phyloP scores from a whole-genome alignment of 2,329 filamentous ascomycete genomes.

The Penicillium sp. region DNA sequence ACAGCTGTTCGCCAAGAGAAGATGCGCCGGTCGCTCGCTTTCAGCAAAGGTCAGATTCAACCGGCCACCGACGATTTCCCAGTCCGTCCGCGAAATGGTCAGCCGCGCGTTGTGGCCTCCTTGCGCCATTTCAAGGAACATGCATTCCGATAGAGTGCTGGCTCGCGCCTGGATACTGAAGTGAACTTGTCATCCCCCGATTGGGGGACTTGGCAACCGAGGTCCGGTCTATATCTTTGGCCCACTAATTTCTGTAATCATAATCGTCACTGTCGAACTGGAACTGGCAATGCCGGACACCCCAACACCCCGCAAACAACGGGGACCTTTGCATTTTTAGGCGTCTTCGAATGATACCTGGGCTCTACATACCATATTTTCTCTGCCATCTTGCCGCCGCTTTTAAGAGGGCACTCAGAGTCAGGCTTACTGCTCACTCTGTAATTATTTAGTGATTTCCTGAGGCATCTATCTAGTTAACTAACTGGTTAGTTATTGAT shows the following conservation, averaged over 20 bases:
- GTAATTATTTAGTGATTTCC: too few relatives aligned
- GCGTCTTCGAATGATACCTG: constrained; percentile 11
- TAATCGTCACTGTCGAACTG: constrained; percentile 13
- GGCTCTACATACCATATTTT: not conserved
- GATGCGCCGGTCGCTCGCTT: constrained; percentile 36
- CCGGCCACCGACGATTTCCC: constrained; percentile 33
- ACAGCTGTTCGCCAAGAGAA: constrained; percentile 44
- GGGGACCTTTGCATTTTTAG: constrained; percentile 14
- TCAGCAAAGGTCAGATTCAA: constrained; percentile 33
- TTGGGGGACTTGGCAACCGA: not conserved
- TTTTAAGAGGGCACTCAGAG: too few relatives aligned
- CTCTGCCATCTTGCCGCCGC: too few relatives aligned
- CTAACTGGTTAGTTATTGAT: too few relatives aligned
- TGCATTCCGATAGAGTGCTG: constrained; percentile 26
- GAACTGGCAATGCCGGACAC: not conserved
- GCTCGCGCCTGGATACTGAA: not conserved
- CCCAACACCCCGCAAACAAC: not conserved
- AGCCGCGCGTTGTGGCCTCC: constrained; percentile 31
- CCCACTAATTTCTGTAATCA: constrained; percentile 17
- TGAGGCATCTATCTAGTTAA: too few relatives aligned
- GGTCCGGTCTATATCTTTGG: not conserved
- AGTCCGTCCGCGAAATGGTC: constrained; percentile 26
- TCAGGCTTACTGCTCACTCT: too few relatives aligned
- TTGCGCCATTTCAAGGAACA: constrained; percentile 36
- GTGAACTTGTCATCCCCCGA: not conserved